A percentile compares a stretch with the other conserved stretches of the same genome.
phyloP scores from a whole-genome alignment of 2,329 filamentous ascomycete genomes.

The Colletotrichum zoysiae region DNA sequence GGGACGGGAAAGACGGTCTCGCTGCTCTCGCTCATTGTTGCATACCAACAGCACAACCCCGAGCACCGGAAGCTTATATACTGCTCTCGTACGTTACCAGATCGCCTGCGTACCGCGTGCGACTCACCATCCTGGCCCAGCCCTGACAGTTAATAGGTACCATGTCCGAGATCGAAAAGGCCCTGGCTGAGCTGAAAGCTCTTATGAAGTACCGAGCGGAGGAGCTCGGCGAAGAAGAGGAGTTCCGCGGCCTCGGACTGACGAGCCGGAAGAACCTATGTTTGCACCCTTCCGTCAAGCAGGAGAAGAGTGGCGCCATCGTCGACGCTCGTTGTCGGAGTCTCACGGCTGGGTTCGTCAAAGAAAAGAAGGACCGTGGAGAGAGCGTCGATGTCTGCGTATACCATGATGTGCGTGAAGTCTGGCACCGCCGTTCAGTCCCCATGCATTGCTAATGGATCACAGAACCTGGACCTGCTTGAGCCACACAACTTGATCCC shows the following conservation, averaged over 20 bases:
- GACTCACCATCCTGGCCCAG: neutral
- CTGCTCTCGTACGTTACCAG: conserved; percentile 78
- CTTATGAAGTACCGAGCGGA: conserved; percentile 95
- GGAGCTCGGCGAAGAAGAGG: conserved; percentile 90
- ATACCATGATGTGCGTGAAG: conserved; percentile 84
- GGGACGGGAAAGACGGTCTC: conserved; percentile 98
- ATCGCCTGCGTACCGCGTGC: neutral
- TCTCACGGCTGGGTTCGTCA: conserved; percentile 95
- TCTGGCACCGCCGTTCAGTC: no score
- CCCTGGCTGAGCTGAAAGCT: conserved; percentile 88
- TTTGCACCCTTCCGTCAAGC: conserved; percentile 93
- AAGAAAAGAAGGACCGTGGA: conserved; percentile 95
- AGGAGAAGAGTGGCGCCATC: conserved; percentile 93
- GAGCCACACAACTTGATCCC: conserved; percentile 96
- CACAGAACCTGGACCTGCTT: conserved; percentile 88
- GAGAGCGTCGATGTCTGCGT: conserved; percentile 95
- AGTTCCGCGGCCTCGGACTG: conserved; percentile 90
- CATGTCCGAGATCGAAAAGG: conserved; percentile 99
- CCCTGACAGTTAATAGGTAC: conserved; percentile 67
- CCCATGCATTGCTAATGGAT: conserved; percentile 29
- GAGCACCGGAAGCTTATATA: conserved; percentile 97
- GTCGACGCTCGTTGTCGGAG: conserved; percentile 97
- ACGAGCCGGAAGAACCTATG: conserved; percentile 98
- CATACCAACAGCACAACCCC: conserved; percentile 94
- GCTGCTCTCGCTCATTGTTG: conserved; percentile 92